Conservation (phyloP, 495 filamentous ascomycete genomes). For the Aspergillus asperescens region DNA sequence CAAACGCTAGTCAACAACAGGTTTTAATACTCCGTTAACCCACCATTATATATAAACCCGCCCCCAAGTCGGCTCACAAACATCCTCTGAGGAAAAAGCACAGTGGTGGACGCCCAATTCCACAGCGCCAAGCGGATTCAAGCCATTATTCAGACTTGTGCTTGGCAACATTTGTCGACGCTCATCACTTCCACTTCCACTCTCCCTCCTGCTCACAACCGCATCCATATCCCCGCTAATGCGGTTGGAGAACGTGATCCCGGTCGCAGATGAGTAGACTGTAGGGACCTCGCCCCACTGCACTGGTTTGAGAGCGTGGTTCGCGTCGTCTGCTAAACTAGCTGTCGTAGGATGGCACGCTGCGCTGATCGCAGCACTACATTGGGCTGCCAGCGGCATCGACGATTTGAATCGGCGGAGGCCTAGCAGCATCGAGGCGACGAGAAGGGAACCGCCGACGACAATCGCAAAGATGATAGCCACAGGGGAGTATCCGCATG, state of each 20-base stretch:
- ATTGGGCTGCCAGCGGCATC: slow-evolving; percentile 30
- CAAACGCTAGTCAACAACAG: no score
- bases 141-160: neutral
- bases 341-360: slow-evolving; percentile 35
- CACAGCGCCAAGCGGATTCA: neutral
- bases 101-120: slow-evolving; percentile 4
- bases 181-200: neutral
- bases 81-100: slow-evolving; percentile 8
- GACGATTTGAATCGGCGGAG: neutral
- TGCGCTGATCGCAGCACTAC: slow-evolving; percentile 39
- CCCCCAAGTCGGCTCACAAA: neutral
- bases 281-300: slow-evolving; percentile 17
- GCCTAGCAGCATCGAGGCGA: neutral
- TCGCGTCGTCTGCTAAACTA: neutral
- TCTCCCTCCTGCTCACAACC: neutral
- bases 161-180: neutral
- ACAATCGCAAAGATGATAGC: slow-evolving; percentile 6
- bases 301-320: slow-evolving; percentile 14
- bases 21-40: no score
- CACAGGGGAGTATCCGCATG: slow-evolving; percentile 12
- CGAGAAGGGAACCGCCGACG: neutral
- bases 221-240: slow-evolving; percentile 1
- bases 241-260: neutral
- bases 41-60: slow-evolving; percentile 1
- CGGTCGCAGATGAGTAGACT: neutral